Percentiles rank a stretch among this genome's conserved stretches.
Evolutionary conservation across 352 stramenopile species (phyloP).

Genomic region (Globisporangium polare): DNA sequence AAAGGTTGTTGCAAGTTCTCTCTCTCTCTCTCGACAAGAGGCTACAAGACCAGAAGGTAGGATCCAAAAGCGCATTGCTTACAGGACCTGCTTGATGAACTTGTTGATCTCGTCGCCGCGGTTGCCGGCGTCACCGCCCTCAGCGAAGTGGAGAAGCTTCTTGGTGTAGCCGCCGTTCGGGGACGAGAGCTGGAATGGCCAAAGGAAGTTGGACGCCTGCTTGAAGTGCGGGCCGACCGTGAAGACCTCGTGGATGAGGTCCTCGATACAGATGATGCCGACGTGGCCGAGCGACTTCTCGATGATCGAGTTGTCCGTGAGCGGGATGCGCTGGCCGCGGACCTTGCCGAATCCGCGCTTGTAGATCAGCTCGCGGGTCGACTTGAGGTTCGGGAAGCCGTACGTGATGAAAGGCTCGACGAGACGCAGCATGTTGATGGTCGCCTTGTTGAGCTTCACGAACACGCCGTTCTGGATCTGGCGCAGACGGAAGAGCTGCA

Average conservation of each 20-base stretch:
- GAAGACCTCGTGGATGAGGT: slow-evolving; percentile 99
- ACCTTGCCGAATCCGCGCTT: slow-evolving; percentile 99
- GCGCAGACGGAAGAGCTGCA: slow-evolving; percentile 98
- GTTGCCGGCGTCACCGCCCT: slow-evolving; percentile 92
- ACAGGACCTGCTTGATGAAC: slow-evolving; percentile 94
- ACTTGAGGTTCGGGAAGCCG: slow-evolving; percentile 97
- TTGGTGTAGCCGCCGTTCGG: slow-evolving; percentile 94
- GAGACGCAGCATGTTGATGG: slow-evolving; percentile 99
- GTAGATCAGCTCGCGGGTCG: slow-evolving; percentile 98
- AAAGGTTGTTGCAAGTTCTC: not conserved
- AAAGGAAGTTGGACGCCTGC: slow-evolving; percentile 99
- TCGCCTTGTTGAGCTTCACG: slow-evolving; percentile 99
- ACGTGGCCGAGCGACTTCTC: slow-evolving; percentile 93
- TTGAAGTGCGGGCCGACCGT: slow-evolving; percentile 99
- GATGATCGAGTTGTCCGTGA: slow-evolving; percentile 97
- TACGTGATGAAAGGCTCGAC: slow-evolving; percentile 99
- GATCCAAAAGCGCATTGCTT: slow-evolving; percentile 33
- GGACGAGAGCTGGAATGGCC: slow-evolving; percentile 99
- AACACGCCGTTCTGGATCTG: slow-evolving; percentile 99
- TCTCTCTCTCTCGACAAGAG: not conserved
- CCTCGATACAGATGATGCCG: slow-evolving; percentile 98
- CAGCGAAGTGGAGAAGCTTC: slow-evolving; percentile 93
- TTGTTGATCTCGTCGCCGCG: slow-evolving; percentile 92
- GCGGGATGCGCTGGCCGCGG: slow-evolving; percentile 95
- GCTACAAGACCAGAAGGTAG: not conserved